Conservation (phyloP, 2,329 filamentous ascomycete species). For the Trichoderma afroharzianum region DNA sequence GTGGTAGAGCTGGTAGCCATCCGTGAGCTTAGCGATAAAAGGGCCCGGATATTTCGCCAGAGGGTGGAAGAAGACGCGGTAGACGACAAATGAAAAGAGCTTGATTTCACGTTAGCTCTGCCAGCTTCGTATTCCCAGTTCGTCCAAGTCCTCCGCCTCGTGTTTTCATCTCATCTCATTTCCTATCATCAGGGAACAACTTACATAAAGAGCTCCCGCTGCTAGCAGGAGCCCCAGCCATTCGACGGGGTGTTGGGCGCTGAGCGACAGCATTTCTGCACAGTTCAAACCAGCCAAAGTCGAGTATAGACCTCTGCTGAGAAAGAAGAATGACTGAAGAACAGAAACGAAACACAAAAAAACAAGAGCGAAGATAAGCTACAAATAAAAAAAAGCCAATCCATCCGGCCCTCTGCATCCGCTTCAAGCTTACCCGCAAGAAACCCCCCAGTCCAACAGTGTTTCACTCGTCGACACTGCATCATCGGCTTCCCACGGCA, state of each 20-base stretch:
- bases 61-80: slow-evolving; percentile 61
- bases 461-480: neutral
- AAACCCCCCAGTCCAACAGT: neutral
- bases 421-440: neutral
- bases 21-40: slow-evolving; percentile 59
- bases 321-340: neutral
- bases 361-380: neutral
- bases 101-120: slow-evolving; percentile 22
- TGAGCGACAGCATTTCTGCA: slow-evolving; percentile 22
- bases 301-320: neutral
- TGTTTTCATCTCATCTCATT: neutral
- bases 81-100: slow-evolving; percentile 44
- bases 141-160: neutral
- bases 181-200: slow-evolving; percentile 22
- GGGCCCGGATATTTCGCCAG: slow-evolving; percentile 64
- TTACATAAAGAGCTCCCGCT: slow-evolving; percentile 40
- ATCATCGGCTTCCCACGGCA: slow-evolving; percentile 20
- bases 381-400: neutral
- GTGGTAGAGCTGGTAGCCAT: slow-evolving; percentile 66
- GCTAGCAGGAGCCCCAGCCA: slow-evolving; percentile 39
- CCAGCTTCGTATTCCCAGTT: neutral
- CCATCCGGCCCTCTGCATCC: neutral
- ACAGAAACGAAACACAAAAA: neutral
- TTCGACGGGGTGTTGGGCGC: slow-evolving; percentile 28
- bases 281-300: neutral